A percentile compares a stretch with the other conserved stretches of the same genome.
Conservation (phyloP, 768 basidiomycete genomes). For the Trametes punicea region DNA sequence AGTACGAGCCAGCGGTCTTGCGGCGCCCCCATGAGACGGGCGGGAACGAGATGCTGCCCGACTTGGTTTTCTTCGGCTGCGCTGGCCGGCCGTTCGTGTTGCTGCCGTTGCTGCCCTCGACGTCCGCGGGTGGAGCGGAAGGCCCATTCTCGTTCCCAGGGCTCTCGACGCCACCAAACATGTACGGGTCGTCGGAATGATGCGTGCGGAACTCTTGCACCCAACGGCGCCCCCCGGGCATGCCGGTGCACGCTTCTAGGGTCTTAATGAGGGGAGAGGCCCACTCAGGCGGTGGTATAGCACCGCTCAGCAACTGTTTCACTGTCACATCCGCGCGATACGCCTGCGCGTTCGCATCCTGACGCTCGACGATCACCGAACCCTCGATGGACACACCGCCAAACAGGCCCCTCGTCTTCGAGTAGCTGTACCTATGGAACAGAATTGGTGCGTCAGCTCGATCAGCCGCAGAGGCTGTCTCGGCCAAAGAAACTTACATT, state of each 20-base stretch:
- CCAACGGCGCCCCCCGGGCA: slow-evolving; percentile 70
- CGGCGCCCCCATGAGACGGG: slow-evolving; percentile 59
- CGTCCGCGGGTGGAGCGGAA: not conserved
- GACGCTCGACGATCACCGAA: slow-evolving; percentile 88
- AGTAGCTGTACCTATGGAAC: slow-evolving; percentile 73
- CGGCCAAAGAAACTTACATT: slow-evolving; percentile 51
- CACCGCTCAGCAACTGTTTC: slow-evolving; percentile 78
- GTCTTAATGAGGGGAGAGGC: slow-evolving; percentile 70
- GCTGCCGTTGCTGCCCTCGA: slow-evolving; percentile 1
- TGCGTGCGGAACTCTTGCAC: slow-evolving; percentile 46
- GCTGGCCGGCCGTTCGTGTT: slow-evolving; percentile 27
- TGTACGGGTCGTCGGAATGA: slow-evolving; percentile 41
- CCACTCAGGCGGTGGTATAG: slow-evolving; percentile 73
- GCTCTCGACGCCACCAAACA: slow-evolving; percentile 54
- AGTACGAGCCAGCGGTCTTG: slow-evolving; percentile 54
- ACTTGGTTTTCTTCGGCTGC: slow-evolving; percentile 46
- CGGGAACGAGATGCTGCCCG: slow-evolving; percentile 47
- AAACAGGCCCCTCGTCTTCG: slow-evolving; percentile 90
- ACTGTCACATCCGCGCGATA: slow-evolving; percentile 73
- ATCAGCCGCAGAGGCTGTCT: not conserved
- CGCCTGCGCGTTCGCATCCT: slow-evolving; percentile 87
- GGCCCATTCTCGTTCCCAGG: slow-evolving; percentile 32
- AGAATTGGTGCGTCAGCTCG: not conserved
- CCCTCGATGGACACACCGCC: slow-evolving; percentile 90
- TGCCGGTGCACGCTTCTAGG: slow-evolving; percentile 66